phyloP scores from a whole-genome alignment of 2,329 filamentous ascomycete genomes.

The Trichoderma asperellum region DNA sequence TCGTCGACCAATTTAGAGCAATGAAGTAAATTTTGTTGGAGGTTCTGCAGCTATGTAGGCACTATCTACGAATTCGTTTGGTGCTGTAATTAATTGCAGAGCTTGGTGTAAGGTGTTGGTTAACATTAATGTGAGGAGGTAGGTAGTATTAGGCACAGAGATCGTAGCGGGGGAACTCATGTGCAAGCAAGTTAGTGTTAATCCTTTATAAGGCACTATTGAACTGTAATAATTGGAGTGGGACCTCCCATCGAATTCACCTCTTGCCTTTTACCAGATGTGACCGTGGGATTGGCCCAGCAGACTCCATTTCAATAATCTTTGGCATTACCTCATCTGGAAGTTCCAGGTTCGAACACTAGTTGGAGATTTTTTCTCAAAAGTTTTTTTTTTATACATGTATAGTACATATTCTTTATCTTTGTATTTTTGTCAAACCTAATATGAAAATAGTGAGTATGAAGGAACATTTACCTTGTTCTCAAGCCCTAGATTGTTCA shows the following conservation, averaged over 20 bases:
- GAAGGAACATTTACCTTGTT: neutral
- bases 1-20: neutral
- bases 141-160: too few species aligned
- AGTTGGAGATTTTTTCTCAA: conserved; percentile 28
- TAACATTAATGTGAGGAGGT: too few species aligned
- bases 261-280: conserved; percentile 83
- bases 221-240: conserved; percentile 54
- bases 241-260: conserved; percentile 74
- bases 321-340: conserved; percentile 52
- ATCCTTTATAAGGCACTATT: neutral
- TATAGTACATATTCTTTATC: neutral
- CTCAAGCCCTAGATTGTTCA: too few species aligned
- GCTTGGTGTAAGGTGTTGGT: neutral
- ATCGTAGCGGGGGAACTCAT: neutral
- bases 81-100: too few species aligned
- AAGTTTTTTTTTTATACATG: conserved; percentile 24
- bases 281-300: conserved; percentile 66
- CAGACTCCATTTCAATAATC: conserved; percentile 56
- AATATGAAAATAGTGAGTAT: neutral
- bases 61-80: neutral
- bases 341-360: conserved; percentile 48
- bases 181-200: too few species aligned
- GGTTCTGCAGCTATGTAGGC: neutral
- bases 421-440: neutral
- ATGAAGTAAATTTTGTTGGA: neutral